Evolutionary conservation across 2,329 filamentous ascomycete genomes (phyloP).

Genomic region (Claviceps sp.): DNA sequence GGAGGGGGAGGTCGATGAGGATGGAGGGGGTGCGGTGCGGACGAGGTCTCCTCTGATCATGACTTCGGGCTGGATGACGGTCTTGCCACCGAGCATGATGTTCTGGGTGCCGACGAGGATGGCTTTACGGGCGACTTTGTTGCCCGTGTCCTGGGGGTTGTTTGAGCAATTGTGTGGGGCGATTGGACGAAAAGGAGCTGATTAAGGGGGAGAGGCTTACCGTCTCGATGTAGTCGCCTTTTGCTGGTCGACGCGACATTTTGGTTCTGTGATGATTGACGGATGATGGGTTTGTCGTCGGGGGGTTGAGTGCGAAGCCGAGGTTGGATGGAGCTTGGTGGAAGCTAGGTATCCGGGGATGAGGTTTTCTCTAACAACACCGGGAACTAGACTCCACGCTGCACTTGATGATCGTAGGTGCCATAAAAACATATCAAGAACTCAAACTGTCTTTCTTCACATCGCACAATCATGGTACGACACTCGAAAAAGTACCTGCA

Average conservation of each 20-base stretch:
- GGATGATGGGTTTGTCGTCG: background rate
- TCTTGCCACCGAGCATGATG: conserved; percentile 93
- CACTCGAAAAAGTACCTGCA: too few species aligned
- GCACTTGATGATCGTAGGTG: too few species aligned
- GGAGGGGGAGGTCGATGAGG: conserved; percentile 22
- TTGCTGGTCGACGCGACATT: conserved; percentile 66
- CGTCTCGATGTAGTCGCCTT: conserved; percentile 94
- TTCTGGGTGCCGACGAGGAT: conserved; percentile 91
- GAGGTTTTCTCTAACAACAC: too few species aligned
- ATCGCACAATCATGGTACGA: too few species aligned
- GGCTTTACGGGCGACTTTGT: conserved; percentile 90
- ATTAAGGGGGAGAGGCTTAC: conserved; percentile 30
- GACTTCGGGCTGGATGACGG: conserved; percentile 88
- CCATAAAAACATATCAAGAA: too few species aligned
- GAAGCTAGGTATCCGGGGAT: too few species aligned
- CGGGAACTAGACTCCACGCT: too few species aligned
- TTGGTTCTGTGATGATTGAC: conserved; percentile 8
- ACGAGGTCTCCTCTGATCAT: conserved; percentile 86
- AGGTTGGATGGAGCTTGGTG: too few species aligned
- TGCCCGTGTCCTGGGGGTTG: conserved; percentile 68
- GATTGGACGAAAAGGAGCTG: too few species aligned
- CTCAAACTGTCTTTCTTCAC: too few species aligned
- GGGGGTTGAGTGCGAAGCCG: background rate
- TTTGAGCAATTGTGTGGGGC: background rate
- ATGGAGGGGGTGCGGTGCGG: conserved; percentile 31